Evolutionary conservation across 169 alveolate species (phyloP).

Genomic region (Cryptosporidium ubiquitum): DNA sequence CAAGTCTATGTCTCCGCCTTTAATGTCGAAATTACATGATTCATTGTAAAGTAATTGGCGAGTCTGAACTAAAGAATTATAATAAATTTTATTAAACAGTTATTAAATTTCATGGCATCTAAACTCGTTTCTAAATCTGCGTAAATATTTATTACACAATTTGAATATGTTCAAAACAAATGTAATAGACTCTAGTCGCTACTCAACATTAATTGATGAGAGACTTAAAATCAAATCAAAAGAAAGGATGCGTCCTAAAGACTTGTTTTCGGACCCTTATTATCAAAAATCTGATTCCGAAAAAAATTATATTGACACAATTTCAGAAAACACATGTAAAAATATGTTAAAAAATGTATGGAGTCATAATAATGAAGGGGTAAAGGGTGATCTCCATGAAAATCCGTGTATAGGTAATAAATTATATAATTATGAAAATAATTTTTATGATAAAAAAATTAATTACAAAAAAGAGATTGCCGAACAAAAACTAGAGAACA

Average conservation of each 20-base stretch:
- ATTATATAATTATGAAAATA: background rate
- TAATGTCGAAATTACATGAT: background rate
- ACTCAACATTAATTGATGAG: constrained; percentile 30
- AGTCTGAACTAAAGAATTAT: background rate
- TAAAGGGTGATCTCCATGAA: background rate
- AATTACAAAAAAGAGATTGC: background rate
- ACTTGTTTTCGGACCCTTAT: constrained; percentile 30
- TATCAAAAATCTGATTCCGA: background rate
- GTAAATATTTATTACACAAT: no score
- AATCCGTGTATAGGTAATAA: background rate
- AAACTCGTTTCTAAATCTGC: background rate
- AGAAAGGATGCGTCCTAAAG: constrained; percentile 33
- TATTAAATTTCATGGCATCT: background rate
- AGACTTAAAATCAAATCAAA: constrained; percentile 30
- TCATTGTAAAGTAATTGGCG: background rate
- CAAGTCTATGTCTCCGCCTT: background rate
- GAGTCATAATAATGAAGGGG: background rate
- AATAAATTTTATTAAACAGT: background rate
- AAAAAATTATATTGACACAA: background rate
- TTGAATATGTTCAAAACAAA: background rate
- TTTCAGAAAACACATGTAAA: background rate
- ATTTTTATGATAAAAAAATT: background rate
- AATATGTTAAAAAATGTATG: constrained; percentile 2
- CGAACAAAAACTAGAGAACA: background rate
- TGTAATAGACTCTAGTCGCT: constrained; percentile 31